These are phyloP conservation scores for Fraxinus velutina DNA, from an alignment of 305 asterid species.

Conservation along the genomic window DNA sequence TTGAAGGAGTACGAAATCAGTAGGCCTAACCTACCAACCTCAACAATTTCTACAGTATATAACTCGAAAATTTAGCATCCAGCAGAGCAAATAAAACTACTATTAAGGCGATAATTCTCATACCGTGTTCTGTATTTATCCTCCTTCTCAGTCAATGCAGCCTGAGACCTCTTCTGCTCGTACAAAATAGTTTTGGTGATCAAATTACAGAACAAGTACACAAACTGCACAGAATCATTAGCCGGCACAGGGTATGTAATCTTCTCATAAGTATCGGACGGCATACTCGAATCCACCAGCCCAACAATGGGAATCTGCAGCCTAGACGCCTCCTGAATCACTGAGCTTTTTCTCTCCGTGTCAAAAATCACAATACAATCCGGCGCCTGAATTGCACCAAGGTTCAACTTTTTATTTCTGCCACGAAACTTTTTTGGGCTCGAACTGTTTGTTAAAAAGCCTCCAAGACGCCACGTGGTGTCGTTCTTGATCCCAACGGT, in stretches of 20 bases:
- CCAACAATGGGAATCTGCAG: conserved; percentile 93
- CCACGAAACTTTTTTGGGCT: conserved; percentile 83
- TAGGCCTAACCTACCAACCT: neutral
- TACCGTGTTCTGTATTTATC: conserved; percentile 40
- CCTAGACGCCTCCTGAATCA: conserved; percentile 70
- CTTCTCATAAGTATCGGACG: conserved; percentile 71
- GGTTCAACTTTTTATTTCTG: conserved; percentile 73
- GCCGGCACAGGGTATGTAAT: conserved; percentile 92
- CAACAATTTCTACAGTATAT: neutral
- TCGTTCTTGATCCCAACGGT: conserved; percentile 64
- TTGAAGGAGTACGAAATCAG: neutral
- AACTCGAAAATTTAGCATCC: neutral
- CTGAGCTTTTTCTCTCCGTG: conserved; percentile 76
- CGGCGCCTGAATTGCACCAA: conserved; percentile 63
- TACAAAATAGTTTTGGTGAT: conserved; percentile 80
- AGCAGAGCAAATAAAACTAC: neutral
- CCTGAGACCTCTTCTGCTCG: conserved; percentile 53
- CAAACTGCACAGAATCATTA: conserved; percentile 84
- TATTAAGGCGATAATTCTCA: conserved; percentile 3
- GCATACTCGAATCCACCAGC: conserved; percentile 83
- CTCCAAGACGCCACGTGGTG: conserved; percentile 94
- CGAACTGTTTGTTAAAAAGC: conserved; percentile 80
- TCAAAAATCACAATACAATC: conserved; percentile 89
- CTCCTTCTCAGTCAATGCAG: conserved; percentile 38
- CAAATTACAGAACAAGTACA: conserved; percentile 90